phyloP scores from a whole-genome alignment of 345 rosid genomes.

The Hirschfeldia incana region DNA sequence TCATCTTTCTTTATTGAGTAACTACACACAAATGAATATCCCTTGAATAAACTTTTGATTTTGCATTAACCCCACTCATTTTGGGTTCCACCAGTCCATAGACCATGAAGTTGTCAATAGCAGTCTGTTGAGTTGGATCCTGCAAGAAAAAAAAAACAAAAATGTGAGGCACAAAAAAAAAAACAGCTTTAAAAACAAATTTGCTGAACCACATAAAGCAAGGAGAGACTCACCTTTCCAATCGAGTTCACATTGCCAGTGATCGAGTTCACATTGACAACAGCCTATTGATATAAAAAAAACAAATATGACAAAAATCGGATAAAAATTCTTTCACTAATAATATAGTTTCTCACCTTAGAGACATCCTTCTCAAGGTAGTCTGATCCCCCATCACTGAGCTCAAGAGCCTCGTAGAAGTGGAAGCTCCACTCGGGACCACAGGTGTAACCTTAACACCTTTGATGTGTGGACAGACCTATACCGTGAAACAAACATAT shows the following conservation, averaged over 20 bases:
- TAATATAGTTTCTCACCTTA: conserved; percentile 48
- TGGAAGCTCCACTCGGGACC: conserved; percentile 96
- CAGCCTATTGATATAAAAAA: conserved; percentile 53
- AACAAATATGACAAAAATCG: background rate
- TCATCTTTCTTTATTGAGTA: background rate
- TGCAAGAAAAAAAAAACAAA: no score
- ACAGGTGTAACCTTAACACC: conserved; percentile 69
- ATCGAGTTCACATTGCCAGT: no score
- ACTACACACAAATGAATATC: background rate
- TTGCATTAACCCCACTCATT: conserved; percentile 81
- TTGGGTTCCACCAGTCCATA: no score
- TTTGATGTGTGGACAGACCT: conserved; percentile 61
- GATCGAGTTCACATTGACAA: conserved; percentile 76
- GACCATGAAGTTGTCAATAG: conserved; percentile 39
- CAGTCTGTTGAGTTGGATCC: conserved; percentile 45
- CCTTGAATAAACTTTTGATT: conserved; percentile 70
- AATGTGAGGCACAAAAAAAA: no score
- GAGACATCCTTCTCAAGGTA: conserved; percentile 91
- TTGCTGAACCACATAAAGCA: no score
- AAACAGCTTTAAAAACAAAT: no score
- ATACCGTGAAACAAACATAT: background rate
- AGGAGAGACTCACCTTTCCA: no score
- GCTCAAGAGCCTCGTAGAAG: conserved; percentile 86
- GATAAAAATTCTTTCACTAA: background rate
- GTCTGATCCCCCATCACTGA: conserved; percentile 94